Percentiles rank a stretch among this genome's conserved stretches.
These are phyloP conservation scores for Trichoderma atrobrunneum DNA, from an alignment of 2,329 filamentous ascomycete genomes.

Conservation along the genomic window DNA sequence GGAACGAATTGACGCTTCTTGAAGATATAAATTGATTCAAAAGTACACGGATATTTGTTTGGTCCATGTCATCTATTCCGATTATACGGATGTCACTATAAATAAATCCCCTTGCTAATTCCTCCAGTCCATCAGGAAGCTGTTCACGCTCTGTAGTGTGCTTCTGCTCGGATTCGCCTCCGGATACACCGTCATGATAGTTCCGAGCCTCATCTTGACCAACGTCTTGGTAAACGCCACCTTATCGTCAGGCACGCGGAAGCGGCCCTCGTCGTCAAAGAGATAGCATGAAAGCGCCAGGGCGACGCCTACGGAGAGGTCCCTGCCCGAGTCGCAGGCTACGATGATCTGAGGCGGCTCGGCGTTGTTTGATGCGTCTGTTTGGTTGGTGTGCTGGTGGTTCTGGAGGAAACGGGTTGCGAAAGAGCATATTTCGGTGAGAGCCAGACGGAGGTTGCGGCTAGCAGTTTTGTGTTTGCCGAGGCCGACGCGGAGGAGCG, in stretches of 20 bases:
- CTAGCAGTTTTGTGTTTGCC: conserved; percentile 74
- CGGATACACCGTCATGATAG: conserved; percentile 75
- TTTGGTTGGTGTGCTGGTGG: background rate
- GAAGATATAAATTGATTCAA: background rate
- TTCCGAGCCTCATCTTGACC: conserved; percentile 75
- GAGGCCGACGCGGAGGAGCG: conserved; percentile 58
- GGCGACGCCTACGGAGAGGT: conserved; percentile 74
- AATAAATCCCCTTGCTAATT: conserved; percentile 16
- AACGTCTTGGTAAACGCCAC: conserved; percentile 64
- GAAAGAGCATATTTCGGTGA: conserved; percentile 62
- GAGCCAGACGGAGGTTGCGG: conserved; percentile 71
- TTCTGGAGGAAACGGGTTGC: conserved; percentile 39
- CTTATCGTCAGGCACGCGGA: conserved; percentile 26
- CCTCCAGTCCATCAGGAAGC: conserved; percentile 70
- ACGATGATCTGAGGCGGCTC: conserved; percentile 47
- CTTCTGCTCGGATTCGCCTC: conserved; percentile 79
- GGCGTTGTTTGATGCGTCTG: background rate
- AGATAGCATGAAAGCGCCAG: conserved; percentile 74
- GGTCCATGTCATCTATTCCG: background rate
- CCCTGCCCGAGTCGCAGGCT: conserved; percentile 73
- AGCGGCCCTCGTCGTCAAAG: conserved; percentile 61
- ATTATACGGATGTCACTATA: background rate
- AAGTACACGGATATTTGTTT: background rate
- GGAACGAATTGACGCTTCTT: conserved; percentile 13
- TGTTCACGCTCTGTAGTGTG: conserved; percentile 88